These are phyloP conservation scores for Tieghemostelium lacteum DNA, from an alignment of 78 protist genomes.

Conservation along the genomic window DNA sequence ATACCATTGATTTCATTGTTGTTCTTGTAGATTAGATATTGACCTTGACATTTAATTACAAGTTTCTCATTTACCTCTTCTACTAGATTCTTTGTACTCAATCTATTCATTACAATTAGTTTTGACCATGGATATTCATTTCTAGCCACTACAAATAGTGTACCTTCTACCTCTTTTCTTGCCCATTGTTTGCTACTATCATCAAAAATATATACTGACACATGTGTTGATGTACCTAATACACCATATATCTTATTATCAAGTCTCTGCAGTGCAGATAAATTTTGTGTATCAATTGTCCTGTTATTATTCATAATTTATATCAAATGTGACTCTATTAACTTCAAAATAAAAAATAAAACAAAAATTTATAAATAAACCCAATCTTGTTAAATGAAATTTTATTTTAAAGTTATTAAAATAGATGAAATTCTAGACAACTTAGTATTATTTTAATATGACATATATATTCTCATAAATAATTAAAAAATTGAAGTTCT, in stretches of 20 bases:
- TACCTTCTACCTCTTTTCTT: conserved; percentile 71
- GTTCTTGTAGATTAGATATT: conserved; percentile 50
- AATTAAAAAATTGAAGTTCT: too few species aligned
- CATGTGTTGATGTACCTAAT: conserved; percentile 69
- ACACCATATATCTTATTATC: conserved; percentile 48
- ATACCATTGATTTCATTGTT: conserved; percentile 51
- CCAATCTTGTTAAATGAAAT: too few species aligned
- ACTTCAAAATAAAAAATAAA: too few species aligned
- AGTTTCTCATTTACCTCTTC: conserved; percentile 58
- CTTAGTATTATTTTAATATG: too few species aligned
- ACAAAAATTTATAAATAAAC: too few species aligned
- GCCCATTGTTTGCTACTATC: conserved; percentile 39
- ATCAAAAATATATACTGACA: conserved; percentile 54
- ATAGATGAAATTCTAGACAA: too few species aligned
- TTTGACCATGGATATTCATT: conserved; percentile 52
- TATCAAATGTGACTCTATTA: too few species aligned
- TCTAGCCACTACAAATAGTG: conserved; percentile 60
- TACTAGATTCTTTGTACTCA: conserved; percentile 59
- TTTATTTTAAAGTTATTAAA: too few species aligned
- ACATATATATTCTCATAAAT: too few species aligned
- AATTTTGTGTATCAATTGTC: conserved; percentile 21
- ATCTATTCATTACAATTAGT: conserved; percentile 60
- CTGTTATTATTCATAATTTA: background rate
- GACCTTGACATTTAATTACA: conserved; percentile 42
- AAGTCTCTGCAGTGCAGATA: conserved; percentile 61